Evolutionary conservation across 2,329 filamentous ascomycete genomes (phyloP).

Genomic region (Colletotrichum sp.): DNA sequence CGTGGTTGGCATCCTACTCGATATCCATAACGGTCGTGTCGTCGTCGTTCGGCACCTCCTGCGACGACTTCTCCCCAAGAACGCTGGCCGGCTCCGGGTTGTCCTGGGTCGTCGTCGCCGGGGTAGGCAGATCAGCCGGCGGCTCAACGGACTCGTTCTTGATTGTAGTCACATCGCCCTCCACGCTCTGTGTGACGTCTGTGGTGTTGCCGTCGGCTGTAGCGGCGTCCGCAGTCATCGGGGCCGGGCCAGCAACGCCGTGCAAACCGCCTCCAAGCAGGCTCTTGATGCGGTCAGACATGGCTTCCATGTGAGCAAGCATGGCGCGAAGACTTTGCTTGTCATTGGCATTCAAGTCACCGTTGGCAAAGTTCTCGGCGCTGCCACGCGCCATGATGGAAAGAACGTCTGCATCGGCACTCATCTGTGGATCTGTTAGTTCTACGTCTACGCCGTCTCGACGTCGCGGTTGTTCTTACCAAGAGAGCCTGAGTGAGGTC

Average conservation of each 20-base stretch:
- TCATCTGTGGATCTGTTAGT: constrained; percentile 36
- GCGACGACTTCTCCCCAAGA: constrained; percentile 24
- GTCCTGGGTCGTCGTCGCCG: constrained; percentile 25
- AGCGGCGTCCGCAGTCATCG: neutral
- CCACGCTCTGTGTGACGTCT: neutral
- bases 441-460: neutral
- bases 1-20: constrained; percentile 30
- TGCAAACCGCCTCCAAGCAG: constrained; percentile 34
- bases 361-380: constrained; percentile 44
- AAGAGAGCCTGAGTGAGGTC: constrained; percentile 65
- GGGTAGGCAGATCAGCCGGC: constrained; percentile 17
- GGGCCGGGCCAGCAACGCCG: neutral
- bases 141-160: constrained; percentile 20
- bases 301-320: constrained; percentile 50
- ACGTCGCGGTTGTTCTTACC: constrained; percentile 47
- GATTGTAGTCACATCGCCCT: neutral
- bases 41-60: constrained; percentile 27
- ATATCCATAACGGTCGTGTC: constrained; percentile 44
- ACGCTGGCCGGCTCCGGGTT: constrained; percentile 30
- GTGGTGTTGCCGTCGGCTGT: constrained; percentile 13
- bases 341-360: constrained; percentile 47
- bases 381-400: constrained; percentile 55
- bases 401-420: constrained; percentile 50
- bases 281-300: constrained; percentile 46
- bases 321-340: constrained; percentile 51